Evolutionary conservation across 495 filamentous ascomycete species (phyloP).

Genomic region (Melanomma pulvis-pyrius): DNA sequence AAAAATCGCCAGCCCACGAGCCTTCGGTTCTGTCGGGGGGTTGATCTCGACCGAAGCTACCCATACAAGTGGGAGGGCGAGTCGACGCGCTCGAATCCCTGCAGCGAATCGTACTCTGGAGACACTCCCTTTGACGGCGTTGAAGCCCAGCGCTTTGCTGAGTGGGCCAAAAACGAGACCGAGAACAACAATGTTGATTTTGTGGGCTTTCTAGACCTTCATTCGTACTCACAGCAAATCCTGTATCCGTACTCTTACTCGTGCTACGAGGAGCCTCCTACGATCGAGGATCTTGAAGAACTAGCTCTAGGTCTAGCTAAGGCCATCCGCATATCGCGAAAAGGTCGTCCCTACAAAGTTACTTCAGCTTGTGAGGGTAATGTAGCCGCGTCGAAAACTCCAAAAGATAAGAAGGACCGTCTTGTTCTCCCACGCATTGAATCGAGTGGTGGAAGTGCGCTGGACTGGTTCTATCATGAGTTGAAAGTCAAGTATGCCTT

Average conservation of each 20-base stretch:
- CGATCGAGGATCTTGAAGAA: constrained; percentile 88
- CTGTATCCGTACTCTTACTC: constrained; percentile 90
- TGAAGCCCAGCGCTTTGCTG: constrained; percentile 73
- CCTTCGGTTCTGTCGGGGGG: constrained; percentile 78
- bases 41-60: constrained; percentile 88
- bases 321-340: constrained; percentile 75
- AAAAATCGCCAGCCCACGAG: constrained; percentile 89
- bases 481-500: constrained; percentile 81
- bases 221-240: constrained; percentile 95
- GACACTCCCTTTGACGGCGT: constrained; percentile 79
- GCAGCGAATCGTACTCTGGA: constrained; percentile 89
- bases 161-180: constrained; percentile 86
- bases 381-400: constrained; percentile 46
- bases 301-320: constrained; percentile 88
- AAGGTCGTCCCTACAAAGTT: constrained; percentile 71
- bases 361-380: constrained; percentile 88
- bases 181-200: constrained; percentile 70
- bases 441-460: constrained; percentile 76
- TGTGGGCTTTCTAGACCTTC: constrained; percentile 83
- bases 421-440: constrained; percentile 57
- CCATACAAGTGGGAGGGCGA: constrained; percentile 76
- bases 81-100: constrained; percentile 72
- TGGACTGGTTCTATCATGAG: constrained; percentile 97
- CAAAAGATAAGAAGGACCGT: constrained; percentile 30
- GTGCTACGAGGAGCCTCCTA: constrained; percentile 75